phyloP scores from a whole-genome alignment of 805 yeast genomes.

The Isabelozyma gotoi region DNA sequence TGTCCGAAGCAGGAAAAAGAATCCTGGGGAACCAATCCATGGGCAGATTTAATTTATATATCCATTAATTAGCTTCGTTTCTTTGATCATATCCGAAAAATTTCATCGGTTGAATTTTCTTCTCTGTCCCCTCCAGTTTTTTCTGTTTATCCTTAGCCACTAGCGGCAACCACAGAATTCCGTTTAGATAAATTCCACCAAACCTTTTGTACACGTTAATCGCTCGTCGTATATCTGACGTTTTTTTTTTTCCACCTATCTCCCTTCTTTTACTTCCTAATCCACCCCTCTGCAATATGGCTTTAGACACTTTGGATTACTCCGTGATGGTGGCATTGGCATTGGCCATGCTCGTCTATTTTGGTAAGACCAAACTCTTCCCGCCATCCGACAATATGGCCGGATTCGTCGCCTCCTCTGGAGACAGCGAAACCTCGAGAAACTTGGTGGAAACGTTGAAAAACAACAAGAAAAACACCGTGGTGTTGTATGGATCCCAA shows the following conservation, averaged over 20 bases:
- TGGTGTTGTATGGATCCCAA: constrained; percentile 90
- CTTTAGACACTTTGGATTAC: constrained; percentile 71
- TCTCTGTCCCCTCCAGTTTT: no score
- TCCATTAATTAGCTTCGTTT: no score
- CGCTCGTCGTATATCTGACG: no score
- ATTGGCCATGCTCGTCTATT: constrained; percentile 63
- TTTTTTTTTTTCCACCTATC: background rate
- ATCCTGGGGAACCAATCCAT: background rate
- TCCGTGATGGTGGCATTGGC: constrained; percentile 65
- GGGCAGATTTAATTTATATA: no score
- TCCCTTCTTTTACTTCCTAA: no score
- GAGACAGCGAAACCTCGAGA: constrained; percentile 43
- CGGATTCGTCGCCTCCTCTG: constrained; percentile 24
- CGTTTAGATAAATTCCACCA: no score
- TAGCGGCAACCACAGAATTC: no score
- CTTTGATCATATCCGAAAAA: no score
- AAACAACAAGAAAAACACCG: constrained; percentile 66
- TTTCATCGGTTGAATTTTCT: no score
- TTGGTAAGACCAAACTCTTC: constrained; percentile 60
- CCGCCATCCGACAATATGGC: constrained; percentile 31
- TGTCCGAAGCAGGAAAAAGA: background rate
- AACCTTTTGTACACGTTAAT: no score
- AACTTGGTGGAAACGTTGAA: constrained; percentile 59
- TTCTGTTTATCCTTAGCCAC: no score
- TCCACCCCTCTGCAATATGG: constrained; percentile 31